phyloP scores from a whole-genome alignment of 495 filamentous ascomycete species.

The Neurospora sp. region DNA sequence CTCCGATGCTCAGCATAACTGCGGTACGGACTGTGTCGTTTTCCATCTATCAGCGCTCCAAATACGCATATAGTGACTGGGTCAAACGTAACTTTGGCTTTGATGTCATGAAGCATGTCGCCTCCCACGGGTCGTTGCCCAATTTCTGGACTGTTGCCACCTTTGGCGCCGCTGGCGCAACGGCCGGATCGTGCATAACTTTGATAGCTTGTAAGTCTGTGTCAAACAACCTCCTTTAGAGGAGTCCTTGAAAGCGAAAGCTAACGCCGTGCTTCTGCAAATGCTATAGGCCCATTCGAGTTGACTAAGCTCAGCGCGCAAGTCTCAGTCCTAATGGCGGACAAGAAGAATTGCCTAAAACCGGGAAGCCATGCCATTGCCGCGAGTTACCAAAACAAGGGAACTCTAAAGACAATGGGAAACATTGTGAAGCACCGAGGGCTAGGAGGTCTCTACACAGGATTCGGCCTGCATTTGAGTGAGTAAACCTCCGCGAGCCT shows the following conservation, averaged over 20 bases:
- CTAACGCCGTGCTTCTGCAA: background rate
- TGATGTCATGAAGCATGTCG: conserved; percentile 62
- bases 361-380: conserved; percentile 46
- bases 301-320: conserved; percentile 88
- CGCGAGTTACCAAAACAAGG: conserved; percentile 66
- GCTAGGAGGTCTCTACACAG: conserved; percentile 71
- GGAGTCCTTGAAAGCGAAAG: background rate
- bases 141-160: conserved; percentile 58
- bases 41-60: conserved; percentile 79
- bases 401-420: conserved; percentile 67
- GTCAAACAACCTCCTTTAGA: background rate
- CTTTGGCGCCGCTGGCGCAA: conserved; percentile 68
- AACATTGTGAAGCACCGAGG: conserved; percentile 75
- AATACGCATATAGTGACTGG: conserved; percentile 62
- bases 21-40: conserved; percentile 88
- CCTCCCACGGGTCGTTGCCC: conserved; percentile 57
- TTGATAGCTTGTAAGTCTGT: conserved; percentile 68
- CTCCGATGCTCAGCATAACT: conserved; percentile 79
- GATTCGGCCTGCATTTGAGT: conserved; percentile 75
- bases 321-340: conserved; percentile 73
- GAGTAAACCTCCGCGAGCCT: conserved; percentile 20
- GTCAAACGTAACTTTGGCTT: conserved; percentile 52
- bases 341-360: conserved; percentile 45
- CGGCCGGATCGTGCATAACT: conserved; percentile 70
- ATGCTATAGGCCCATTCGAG: conserved; percentile 72